Evolutionary conservation across 129 eudicot genomes (phyloP), one percentile per base, ranked within the genome.

Genomic region (Heracleum sosnowskyi): DNA sequence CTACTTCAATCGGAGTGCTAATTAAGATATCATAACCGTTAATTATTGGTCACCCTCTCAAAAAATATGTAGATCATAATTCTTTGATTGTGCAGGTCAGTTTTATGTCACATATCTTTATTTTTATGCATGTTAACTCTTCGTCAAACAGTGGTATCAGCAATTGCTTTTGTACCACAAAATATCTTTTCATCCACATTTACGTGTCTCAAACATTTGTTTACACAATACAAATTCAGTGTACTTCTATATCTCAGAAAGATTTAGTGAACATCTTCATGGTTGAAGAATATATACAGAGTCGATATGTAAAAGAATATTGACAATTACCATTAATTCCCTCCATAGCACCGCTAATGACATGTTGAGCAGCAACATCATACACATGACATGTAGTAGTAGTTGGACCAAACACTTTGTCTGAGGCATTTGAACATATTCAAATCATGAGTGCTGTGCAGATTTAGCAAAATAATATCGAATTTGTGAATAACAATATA

Each of bases 331-430:
- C 99, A 69, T 88, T 95, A 45, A 95, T 84, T 70, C 99, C 99
- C 83, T 90, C 99, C 97, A 96, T 96, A 53, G 97, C 88, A 87
- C 97, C 97, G 69, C 91, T 83, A 64, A 96, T 86, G 81, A 92
- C 93, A 84, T 90, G 97, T 76, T 92, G 99, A 73, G 99, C 97
- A 68, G 97, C 99, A 85, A 89, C 84, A 87, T 96, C 99, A 78
- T 96, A 92, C 15, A 96, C 97, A 85, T 92, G 99, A 42, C 97
- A 93, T 79, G 99, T 96, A 71, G 99, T 96, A 78, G 99, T 96
- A 26, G 99, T 92, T 51, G 99, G 99, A 71, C 99, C 99, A 86
- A 96, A 96, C 70, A 96, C 99, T 77, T 95, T 87, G 89, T 96
- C 99, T 96, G 85, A 35, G 60, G 35, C 64, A 74, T 39, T n/a